Evolutionary conservation across 768 basidiomycete species (phyloP).

Genomic region (Pleurotus tuber-regium): DNA sequence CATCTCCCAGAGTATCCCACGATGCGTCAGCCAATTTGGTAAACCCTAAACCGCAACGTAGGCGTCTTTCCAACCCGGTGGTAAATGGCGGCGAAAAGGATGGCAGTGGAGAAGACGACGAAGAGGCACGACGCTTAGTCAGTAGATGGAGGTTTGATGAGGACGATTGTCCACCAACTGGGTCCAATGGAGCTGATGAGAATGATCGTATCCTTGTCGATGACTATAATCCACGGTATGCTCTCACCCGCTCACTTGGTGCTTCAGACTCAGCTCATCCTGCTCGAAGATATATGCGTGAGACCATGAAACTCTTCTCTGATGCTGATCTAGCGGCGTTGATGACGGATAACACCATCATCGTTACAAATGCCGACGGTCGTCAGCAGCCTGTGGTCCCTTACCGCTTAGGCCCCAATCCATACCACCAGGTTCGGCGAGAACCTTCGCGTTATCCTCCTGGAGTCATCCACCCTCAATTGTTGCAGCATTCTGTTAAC

Average conservation of each 20-base stretch:
- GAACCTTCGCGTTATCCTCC: slow-evolving; percentile 29
- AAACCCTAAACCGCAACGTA: slow-evolving; percentile 27
- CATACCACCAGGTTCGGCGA: slow-evolving; percentile 26
- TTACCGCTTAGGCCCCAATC: slow-evolving; percentile 41
- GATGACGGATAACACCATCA: slow-evolving; percentile 48
- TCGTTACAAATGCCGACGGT: slow-evolving; percentile 34
- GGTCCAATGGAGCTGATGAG: slow-evolving; percentile 62
- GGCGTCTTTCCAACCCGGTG: slow-evolving; percentile 11
- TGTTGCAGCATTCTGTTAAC: slow-evolving; percentile 11
- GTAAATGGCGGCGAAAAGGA: slow-evolving; percentile 20
- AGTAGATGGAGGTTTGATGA: slow-evolving; percentile 70
- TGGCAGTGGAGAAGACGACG: slow-evolving; percentile 32
- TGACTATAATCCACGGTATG: slow-evolving; percentile 59
- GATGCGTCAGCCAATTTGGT: slow-evolving; percentile 15
- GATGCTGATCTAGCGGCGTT: slow-evolving; percentile 54
- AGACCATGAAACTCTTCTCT: slow-evolving; percentile 52
- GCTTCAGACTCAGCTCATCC: slow-evolving; percentile 5
- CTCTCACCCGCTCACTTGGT: slow-evolving; percentile 9
- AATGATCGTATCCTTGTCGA: slow-evolving; percentile 68
- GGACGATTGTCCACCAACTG: slow-evolving; percentile 57
- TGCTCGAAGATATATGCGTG: slow-evolving; percentile 45
- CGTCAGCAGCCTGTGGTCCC: slow-evolving; percentile 49
- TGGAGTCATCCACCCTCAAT: slow-evolving; percentile 15
- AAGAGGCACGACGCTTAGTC: slow-evolving; percentile 39
- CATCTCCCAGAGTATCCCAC: slow-evolving; percentile 17